These are phyloP conservation scores for Delphinella strobiligena DNA, from an alignment of 2,329 filamentous ascomycete species.

Conservation along the genomic window DNA sequence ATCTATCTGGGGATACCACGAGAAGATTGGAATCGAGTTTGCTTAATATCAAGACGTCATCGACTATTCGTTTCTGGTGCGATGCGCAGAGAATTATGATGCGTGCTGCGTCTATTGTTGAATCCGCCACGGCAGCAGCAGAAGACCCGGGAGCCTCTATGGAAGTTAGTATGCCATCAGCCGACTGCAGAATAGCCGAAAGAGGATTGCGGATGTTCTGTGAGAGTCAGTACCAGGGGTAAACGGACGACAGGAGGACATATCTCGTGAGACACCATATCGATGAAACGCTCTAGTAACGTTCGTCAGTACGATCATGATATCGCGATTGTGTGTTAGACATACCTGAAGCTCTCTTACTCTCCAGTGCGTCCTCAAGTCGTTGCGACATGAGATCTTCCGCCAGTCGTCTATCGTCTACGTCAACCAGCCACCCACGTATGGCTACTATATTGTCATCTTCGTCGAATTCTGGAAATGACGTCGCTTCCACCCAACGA, in stretches of 20 bases:
- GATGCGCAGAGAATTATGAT: constrained; percentile 8
- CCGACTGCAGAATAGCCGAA: constrained; percentile 22
- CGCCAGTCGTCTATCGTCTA: constrained; percentile 32
- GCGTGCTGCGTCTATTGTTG: constrained; percentile 6
- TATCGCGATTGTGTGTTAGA: no score
- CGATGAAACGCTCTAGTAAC: constrained; percentile 24
- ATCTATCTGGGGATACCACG: constrained; percentile 13
- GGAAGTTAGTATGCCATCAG: constrained; percentile 18
- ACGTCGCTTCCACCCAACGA: constrained; percentile 4
- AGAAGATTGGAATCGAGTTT: constrained; percentile 34
- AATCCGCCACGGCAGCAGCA: not conserved
- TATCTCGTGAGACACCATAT: constrained; percentile 28
- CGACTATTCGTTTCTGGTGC: constrained; percentile 27
- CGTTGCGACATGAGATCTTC: constrained; percentile 22
- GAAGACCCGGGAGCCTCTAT: not conserved
- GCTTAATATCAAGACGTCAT: constrained; percentile 33
- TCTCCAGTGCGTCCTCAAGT: constrained; percentile 23
- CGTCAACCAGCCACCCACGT: constrained; percentile 32
- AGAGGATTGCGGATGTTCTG: constrained; percentile 13
- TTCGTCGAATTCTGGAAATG: constrained; percentile 15
- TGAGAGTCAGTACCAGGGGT: no score
- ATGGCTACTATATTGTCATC: constrained; percentile 25
- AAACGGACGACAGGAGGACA: no score
- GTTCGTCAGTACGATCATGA: no score
- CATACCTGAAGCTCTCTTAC: constrained; percentile 23